Percentiles rank a stretch among this genome's conserved stretches.
phyloP scores from a whole-genome alignment of 2,329 filamentous ascomycete species.

The Cordyceps farinosa region DNA sequence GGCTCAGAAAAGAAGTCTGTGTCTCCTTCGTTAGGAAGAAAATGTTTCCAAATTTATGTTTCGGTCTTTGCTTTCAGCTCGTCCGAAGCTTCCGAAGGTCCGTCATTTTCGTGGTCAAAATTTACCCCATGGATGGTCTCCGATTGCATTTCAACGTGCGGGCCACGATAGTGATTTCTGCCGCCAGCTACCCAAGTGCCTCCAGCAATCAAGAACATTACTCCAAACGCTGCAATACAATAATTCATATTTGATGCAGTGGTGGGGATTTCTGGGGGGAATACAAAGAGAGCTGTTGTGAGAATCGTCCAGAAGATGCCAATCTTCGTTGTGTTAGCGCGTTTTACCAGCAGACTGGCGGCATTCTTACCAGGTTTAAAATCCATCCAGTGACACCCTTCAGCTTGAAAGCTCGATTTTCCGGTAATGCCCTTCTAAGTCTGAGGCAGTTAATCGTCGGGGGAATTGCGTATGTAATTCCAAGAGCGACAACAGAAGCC shows the following conservation, averaged over 20 bases:
- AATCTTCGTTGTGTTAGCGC: slow-evolving; percentile 16
- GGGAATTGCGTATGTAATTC: slow-evolving; percentile 71
- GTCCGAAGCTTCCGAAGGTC: background rate
- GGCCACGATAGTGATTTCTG: slow-evolving; percentile 40
- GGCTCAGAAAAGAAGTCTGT: background rate
- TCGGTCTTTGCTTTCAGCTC: background rate
- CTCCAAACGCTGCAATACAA: slow-evolving; percentile 44
- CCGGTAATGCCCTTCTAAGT: background rate
- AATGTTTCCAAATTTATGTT: background rate
- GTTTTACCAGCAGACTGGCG: background rate
- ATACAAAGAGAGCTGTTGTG: slow-evolving; percentile 57
- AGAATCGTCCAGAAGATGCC: slow-evolving; percentile 63
- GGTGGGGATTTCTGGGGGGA: slow-evolving; percentile 41
- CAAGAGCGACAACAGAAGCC: slow-evolving; percentile 67
- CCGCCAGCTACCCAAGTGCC: slow-evolving; percentile 46
- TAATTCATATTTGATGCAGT: slow-evolving; percentile 66
- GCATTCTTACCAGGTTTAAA: background rate
- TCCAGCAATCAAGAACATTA: slow-evolving; percentile 43
- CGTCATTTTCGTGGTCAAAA: background rate
- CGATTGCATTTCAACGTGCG: background rate
- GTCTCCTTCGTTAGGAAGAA: too few relatives aligned
- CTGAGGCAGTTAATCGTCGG: slow-evolving; percentile 58
- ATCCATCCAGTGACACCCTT: background rate
- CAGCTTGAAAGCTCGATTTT: background rate
- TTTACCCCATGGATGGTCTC: background rate